phyloP scores from a whole-genome alignment of 73 alveolate genomes.

The Tetrahymena malaccensis region DNA sequence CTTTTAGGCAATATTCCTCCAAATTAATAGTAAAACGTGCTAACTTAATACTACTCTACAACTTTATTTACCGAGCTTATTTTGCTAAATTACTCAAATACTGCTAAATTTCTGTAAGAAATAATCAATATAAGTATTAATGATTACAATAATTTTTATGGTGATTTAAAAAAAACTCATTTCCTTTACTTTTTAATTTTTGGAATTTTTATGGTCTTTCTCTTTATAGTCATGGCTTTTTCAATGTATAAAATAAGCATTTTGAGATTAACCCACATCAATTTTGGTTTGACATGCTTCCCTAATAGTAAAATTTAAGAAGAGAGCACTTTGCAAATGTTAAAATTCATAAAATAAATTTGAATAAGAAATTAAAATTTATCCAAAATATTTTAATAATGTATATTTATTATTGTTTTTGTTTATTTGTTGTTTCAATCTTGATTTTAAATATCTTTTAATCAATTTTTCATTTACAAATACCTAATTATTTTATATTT shows the following conservation, averaged over 20 bases:
- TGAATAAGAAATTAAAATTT: not conserved
- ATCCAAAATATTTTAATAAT: not conserved
- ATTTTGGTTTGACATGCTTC: not conserved
- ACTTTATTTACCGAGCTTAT: not conserved
- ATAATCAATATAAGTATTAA: not conserved
- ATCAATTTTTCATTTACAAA: no score
- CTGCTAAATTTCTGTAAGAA: not conserved
- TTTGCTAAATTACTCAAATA: not conserved
- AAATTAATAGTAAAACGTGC: not conserved
- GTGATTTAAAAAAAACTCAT: not conserved
- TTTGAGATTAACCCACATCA: not conserved
- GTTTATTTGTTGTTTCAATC: no score
- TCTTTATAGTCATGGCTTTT: not conserved
- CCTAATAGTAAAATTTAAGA: not conserved
- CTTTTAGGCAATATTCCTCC: not conserved
- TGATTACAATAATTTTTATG: not conserved
- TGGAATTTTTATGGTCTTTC: not conserved
- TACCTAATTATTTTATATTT: no score
- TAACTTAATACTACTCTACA: not conserved
- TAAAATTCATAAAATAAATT: not conserved
- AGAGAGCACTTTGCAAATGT: not conserved
- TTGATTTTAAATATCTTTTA: no score
- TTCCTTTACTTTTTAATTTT: not conserved
- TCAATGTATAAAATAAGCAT: not conserved
- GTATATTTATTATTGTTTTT: no score